phyloP scores from a whole-genome alignment of 208 protist genomes.

The Crithidia thermophila region DNA sequence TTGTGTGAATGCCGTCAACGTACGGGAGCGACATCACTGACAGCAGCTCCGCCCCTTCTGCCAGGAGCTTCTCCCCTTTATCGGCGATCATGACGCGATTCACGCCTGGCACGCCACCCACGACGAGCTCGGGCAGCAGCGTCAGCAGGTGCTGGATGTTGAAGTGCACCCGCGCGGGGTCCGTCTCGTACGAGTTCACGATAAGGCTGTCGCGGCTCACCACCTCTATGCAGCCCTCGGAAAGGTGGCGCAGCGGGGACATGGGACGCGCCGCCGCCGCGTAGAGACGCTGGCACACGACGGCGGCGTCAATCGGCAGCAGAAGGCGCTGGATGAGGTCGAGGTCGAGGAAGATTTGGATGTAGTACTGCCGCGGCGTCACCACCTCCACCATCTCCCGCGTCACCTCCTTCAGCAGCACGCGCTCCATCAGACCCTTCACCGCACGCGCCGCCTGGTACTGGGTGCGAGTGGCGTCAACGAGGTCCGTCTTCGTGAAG shows the following conservation, averaged over 20 bases:
- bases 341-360: conserved; percentile 95
- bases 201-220: conserved; percentile 62
- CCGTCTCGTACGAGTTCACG: conserved; percentile 70
- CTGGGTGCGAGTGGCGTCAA: conserved; percentile 28
- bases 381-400: conserved; percentile 90
- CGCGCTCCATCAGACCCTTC: conserved; percentile 92
- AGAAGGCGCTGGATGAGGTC: conserved; percentile 89
- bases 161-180: conserved; percentile 64
- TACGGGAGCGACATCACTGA: conserved; percentile 96
- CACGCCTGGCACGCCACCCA: conserved; percentile 94
- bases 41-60: conserved; percentile 93
- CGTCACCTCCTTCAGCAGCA: conserved; percentile 91
- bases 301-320: conserved; percentile 90
- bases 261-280: conserved; percentile 60
- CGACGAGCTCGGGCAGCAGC: conserved; percentile 88
- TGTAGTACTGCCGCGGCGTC: conserved; percentile 74
- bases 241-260: conserved; percentile 90
- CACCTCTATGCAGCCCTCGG: conserved; percentile 78
- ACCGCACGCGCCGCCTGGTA: conserved; percentile 68
- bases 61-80: conserved; percentile 79
- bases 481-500: conserved; percentile 22
- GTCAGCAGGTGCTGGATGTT: conserved; percentile 88
- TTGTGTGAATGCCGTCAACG: conserved; percentile 89
- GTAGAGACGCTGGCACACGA: conserved; percentile 85
- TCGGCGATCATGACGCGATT: conserved; percentile 96